phyloP scores from a whole-genome alignment of 2,329 filamentous ascomycete genomes.

The Nectriaceae sp. region DNA sequence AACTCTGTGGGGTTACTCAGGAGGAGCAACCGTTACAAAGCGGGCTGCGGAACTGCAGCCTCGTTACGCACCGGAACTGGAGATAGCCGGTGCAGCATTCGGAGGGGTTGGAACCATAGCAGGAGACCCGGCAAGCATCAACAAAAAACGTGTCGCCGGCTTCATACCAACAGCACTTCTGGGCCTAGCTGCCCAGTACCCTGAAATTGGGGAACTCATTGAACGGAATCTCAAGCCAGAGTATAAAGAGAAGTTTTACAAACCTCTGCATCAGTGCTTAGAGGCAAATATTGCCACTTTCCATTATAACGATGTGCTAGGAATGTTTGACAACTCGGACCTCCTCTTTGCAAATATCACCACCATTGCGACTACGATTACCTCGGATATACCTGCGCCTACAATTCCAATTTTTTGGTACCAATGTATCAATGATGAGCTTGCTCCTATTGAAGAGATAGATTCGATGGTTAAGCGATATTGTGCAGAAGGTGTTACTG shows the following conservation, averaged over 20 bases:
- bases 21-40: constrained; percentile 21
- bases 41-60: constrained; percentile 29
- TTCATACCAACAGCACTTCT: constrained; percentile 23
- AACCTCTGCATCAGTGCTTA: constrained; percentile 30
- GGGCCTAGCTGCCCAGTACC: constrained; percentile 25
- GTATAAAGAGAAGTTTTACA: constrained; percentile 28
- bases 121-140: constrained; percentile 16
- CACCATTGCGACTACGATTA: constrained; percentile 30
- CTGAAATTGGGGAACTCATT: constrained; percentile 13
- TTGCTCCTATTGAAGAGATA: constrained; percentile 45
- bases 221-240: constrained; percentile 19
- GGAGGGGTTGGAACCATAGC: constrained; percentile 27
- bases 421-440: constrained; percentile 49
- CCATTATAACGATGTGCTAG: constrained; percentile 36
- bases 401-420: constrained; percentile 52
- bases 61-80: constrained; percentile 25
- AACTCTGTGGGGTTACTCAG: constrained; percentile 46
- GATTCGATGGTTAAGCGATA: constrained; percentile 44
- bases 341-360: constrained; percentile 23
- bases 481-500: constrained; percentile 41
- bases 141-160: constrained; percentile 16
- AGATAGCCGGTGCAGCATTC: constrained; percentile 27
- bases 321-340: constrained; percentile 42
- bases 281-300: constrained; percentile 29
- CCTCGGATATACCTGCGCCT: constrained; percentile 41